Conservation (phyloP, 1,284 basidiomycete genomes). For the Sporisorium reilianum region DNA sequence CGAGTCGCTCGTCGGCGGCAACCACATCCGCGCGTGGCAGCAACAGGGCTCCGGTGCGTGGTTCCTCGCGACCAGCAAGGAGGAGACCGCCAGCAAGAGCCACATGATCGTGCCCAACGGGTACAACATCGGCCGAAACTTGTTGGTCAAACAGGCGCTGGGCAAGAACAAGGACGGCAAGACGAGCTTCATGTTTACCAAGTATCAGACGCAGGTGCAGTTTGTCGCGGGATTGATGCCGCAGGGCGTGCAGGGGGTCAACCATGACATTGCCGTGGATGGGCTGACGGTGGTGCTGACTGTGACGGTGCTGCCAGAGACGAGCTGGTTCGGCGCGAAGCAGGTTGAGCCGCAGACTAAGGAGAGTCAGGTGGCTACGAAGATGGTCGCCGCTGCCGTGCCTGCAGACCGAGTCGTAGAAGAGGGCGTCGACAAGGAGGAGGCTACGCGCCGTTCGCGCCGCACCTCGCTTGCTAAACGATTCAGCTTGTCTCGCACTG, state of each 20-base stretch:
- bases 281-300: constrained; percentile 58
- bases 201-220: constrained; percentile 73
- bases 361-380: background rate
- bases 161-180: constrained; percentile 33
- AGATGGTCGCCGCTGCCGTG: background rate
- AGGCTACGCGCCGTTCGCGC: background rate
- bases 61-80: constrained; percentile 78
- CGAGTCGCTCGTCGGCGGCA: constrained; percentile 87
- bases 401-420: background rate
- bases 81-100: constrained; percentile 41
- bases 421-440: background rate
- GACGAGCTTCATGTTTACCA: constrained; percentile 57
- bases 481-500: constrained; percentile 12
- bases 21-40: constrained; percentile 80
- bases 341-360: background rate
- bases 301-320: constrained; percentile 31
- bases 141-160: constrained; percentile 71
- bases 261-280: constrained; percentile 70
- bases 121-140: constrained; percentile 75
- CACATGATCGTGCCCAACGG: constrained; percentile 60
- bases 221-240: constrained; percentile 74
- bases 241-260: constrained; percentile 73
- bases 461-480: constrained; percentile 11
- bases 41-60: constrained; percentile 75
- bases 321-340: constrained; percentile 10